phyloP scores from a whole-genome alignment of 306 rosid genomes.

The Vigna nakashimae region DNA sequence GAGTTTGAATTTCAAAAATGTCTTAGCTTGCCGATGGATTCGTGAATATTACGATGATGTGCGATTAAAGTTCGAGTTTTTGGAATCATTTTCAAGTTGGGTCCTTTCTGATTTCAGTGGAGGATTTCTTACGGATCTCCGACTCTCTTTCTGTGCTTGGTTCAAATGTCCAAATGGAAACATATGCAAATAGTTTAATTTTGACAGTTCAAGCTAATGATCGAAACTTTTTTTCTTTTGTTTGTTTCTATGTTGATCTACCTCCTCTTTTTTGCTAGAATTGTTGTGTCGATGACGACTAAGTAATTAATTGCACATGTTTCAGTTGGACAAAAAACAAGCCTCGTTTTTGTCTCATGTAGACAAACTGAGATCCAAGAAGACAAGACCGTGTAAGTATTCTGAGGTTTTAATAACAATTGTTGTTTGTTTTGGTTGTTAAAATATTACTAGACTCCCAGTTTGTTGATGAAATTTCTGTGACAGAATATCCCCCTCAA shows the following conservation, averaged over 20 bases:
- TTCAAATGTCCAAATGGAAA: constrained; percentile 31
- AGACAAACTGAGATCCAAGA: constrained; percentile 59
- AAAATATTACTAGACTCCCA: constrained; percentile 41
- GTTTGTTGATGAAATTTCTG: constrained; percentile 54
- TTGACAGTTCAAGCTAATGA: constrained; percentile 55
- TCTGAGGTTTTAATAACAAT: not conserved
- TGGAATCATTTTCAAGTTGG: constrained; percentile 30
- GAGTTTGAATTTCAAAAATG: not conserved
- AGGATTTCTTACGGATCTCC: constrained; percentile 23
- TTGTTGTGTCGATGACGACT: constrained; percentile 50
- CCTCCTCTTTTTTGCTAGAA: constrained; percentile 8
- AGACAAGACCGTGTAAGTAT: constrained; percentile 59
- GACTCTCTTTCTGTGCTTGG: not conserved
- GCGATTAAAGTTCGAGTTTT: constrained; percentile 41
- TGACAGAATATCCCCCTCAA: constrained; percentile 64
- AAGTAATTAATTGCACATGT: constrained; percentile 50
- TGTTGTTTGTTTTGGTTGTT: constrained; percentile 33
- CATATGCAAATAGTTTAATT: constrained; percentile 22
- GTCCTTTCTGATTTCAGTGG: constrained; percentile 11
- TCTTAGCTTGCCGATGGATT: constrained; percentile 4
- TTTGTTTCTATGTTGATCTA: constrained; percentile 41
- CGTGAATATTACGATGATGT: constrained; percentile 10
- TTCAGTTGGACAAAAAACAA: constrained; percentile 50
- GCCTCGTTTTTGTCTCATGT: constrained; percentile 57
- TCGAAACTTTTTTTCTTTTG: constrained; percentile 9